Conservation (phyloP, 495 filamentous ascomycete genomes). For the Chaetomium tenue region DNA sequence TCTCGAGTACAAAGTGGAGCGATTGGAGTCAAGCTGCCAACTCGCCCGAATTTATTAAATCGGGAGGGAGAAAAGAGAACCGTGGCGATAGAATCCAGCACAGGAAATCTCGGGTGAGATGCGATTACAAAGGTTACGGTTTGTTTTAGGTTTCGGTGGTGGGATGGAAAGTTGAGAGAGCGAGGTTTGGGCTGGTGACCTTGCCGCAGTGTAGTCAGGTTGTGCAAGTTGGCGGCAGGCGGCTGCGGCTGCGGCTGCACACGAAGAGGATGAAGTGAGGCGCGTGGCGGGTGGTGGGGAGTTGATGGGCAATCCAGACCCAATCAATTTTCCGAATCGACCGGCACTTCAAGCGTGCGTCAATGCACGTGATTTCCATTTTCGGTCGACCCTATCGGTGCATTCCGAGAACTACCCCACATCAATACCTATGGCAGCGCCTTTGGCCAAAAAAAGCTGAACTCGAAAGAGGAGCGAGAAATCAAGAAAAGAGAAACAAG, state of each 20-base stretch:
- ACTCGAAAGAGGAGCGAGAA: too few relatives aligned
- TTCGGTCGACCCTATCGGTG: neutral
- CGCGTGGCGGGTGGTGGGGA: constrained; percentile 25
- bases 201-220: neutral
- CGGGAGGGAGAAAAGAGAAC: neutral
- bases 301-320: constrained; percentile 15
- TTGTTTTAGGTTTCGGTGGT: neutral
- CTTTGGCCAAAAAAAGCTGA: too few relatives aligned
- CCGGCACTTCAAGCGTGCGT: constrained; percentile 11
- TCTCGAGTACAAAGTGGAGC: neutral
- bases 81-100: neutral
- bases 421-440: too few relatives aligned
- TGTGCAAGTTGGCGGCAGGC: neutral
- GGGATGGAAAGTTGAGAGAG: neutral
- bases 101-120: neutral
- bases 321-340: constrained; percentile 38
- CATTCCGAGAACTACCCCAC: too few relatives aligned
- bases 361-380: constrained; percentile 15
- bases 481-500: too few relatives aligned
- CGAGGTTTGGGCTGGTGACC: neutral
- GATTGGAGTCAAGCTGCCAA: too few relatives aligned
- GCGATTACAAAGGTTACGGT: neutral
- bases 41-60: neutral
- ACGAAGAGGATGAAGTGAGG: neutral
- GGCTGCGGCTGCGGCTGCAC: constrained; percentile 6